A percentile compares a stretch with the other conserved stretches of the same genome.
Evolutionary conservation across 2,329 filamentous ascomycete genomes (phyloP).

Genomic region (Aspergillus caelatus): DNA sequence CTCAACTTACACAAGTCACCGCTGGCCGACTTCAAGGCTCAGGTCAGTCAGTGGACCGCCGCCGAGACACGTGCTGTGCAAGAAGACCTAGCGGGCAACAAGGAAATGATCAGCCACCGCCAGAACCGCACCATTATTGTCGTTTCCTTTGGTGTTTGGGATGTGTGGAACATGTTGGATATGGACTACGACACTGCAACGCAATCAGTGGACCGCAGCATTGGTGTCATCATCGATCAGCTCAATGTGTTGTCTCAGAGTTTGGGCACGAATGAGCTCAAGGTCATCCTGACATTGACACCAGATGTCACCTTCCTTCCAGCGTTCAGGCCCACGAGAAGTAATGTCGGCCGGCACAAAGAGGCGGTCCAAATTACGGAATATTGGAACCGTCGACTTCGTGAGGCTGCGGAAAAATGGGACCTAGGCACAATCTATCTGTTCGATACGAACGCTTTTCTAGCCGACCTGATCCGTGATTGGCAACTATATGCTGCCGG

Average conservation of each 20-base stretch:
- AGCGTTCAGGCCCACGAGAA: constrained; percentile 31
- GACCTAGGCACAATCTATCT: constrained; percentile 38
- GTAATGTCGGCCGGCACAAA: constrained; percentile 34
- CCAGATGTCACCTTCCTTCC: constrained; percentile 46
- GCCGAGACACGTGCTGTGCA: constrained; percentile 32
- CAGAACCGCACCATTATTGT: constrained; percentile 38
- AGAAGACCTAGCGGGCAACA: constrained; percentile 24
- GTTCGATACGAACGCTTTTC: constrained; percentile 44
- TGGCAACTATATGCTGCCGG: constrained; percentile 40
- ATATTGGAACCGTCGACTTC: constrained; percentile 39
- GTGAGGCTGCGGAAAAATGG: constrained; percentile 35
- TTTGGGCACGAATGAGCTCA: constrained; percentile 34
- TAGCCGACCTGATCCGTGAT: constrained; percentile 42
- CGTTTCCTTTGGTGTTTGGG: constrained; percentile 44
- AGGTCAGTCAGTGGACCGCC: constrained; percentile 39
- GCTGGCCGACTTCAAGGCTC: constrained; percentile 40
- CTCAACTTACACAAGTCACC: constrained; percentile 29
- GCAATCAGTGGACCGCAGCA: constrained; percentile 31
- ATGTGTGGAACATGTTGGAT: constrained; percentile 40
- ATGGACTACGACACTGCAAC: constrained; percentile 30
- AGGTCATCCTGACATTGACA: constrained; percentile 41
- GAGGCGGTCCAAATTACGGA: constrained; percentile 35
- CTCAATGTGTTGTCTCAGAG: constrained; percentile 32
- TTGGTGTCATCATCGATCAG: constrained; percentile 37
- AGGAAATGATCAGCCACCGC: constrained; percentile 22